phyloP scores from a whole-genome alignment of 1,139 yeast species.

The Wickerhamomyces sp. region DNA sequence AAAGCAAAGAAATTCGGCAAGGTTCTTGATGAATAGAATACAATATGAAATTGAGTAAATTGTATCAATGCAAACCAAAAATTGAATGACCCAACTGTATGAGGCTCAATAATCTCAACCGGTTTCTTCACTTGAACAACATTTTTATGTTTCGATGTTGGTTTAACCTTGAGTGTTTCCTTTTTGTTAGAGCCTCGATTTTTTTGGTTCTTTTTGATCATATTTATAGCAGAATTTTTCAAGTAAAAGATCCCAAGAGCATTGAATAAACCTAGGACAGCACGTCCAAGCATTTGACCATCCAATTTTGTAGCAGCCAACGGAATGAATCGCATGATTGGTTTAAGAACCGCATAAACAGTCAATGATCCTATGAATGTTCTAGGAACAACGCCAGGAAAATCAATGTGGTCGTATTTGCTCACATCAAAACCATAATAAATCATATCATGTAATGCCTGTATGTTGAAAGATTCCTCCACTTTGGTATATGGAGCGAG shows the following conservation, averaged over 20 bases:
- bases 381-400: constrained; percentile 90
- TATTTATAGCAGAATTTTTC: constrained; percentile 27
- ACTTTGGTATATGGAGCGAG: constrained; percentile 84
- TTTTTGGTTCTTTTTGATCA: constrained; percentile 16
- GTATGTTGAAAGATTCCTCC: constrained; percentile 89
- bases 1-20: constrained; percentile 83
- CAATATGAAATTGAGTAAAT: constrained; percentile 70
- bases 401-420: constrained; percentile 65
- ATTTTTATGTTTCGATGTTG: neutral
- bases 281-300: constrained; percentile 48
- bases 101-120: constrained; percentile 2
- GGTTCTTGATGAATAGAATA: constrained; percentile 74
- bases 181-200: constrained; percentile 7
- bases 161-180: constrained; percentile 12
- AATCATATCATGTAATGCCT: constrained; percentile 81
- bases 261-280: constrained; percentile 50
- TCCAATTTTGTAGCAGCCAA: constrained; percentile 30
- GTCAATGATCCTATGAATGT: constrained; percentile 74
- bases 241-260: constrained; percentile 30
- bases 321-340: constrained; percentile 24
- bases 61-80: constrained; percentile 58
- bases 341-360: constrained; percentile 40
- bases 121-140: constrained; percentile 11
- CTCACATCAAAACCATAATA: constrained; percentile 51
- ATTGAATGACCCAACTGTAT: constrained; percentile 29